phyloP scores from a whole-genome alignment of 768 basidiomycete species.

The Lactarius pseudohatsudake region DNA sequence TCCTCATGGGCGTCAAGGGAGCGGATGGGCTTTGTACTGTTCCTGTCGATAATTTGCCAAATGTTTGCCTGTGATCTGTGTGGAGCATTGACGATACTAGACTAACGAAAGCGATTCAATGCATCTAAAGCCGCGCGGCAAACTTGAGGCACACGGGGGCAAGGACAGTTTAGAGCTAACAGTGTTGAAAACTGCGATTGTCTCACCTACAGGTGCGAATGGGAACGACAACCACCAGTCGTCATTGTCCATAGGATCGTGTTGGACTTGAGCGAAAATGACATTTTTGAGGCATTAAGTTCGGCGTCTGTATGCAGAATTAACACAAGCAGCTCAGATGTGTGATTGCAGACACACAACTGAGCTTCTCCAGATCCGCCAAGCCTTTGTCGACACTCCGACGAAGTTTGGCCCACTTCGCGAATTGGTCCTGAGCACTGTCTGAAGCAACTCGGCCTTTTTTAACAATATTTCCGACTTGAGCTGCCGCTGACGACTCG shows the following conservation, averaged over 20 bases:
- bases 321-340: not conserved
- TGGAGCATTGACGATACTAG: slow-evolving; percentile 14
- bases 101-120: not conserved
- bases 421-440: slow-evolving; percentile 98
- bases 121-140: not conserved
- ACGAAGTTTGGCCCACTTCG: slow-evolving; percentile 95
- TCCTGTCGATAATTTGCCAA: not conserved
- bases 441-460: slow-evolving; percentile 84
- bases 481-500: slow-evolving; percentile 62
- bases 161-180: slow-evolving; percentile 9
- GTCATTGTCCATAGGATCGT: slow-evolving; percentile 76
- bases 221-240: slow-evolving; percentile 89
- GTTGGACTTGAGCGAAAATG: slow-evolving; percentile 73
- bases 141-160: slow-evolving; percentile 4
- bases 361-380: slow-evolving; percentile 87
- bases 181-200: slow-evolving; percentile 3
- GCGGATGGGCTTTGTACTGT: not conserved
- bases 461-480: slow-evolving; percentile 77
- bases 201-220: slow-evolving; percentile 81
- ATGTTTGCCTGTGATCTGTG: slow-evolving; percentile 16
- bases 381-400: slow-evolving; percentile 90
- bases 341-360: slow-evolving; percentile 49
- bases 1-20: slow-evolving; percentile 10
- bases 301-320: slow-evolving; percentile 55
- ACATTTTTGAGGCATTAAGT: slow-evolving; percentile 76